phyloP scores from a whole-genome alignment of 2,329 filamentous ascomycete genomes.

The Ophiocordyceps robertsii region DNA sequence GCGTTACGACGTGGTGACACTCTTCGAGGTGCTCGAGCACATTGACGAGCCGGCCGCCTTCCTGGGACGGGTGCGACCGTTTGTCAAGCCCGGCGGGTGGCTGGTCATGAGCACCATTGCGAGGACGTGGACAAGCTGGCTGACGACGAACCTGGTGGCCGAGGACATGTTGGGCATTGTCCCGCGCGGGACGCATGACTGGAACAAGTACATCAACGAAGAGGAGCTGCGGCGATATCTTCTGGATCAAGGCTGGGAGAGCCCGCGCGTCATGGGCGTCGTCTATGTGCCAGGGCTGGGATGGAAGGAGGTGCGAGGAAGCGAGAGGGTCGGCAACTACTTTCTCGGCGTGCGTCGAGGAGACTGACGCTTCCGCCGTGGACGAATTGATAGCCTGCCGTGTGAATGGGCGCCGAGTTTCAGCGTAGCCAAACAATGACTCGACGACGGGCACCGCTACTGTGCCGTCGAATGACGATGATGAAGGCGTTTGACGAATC shows the following conservation, averaged over 20 bases:
- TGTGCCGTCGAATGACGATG: no score
- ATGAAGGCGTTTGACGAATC: no score
- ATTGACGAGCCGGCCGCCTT: conserved; percentile 66
- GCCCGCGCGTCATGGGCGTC: conserved; percentile 57
- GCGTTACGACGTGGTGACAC: conserved; percentile 65
- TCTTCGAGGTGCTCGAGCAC: conserved; percentile 95
- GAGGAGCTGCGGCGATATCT: conserved; percentile 54
- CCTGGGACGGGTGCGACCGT: conserved; percentile 54
- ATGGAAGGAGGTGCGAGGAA: conserved; percentile 71
- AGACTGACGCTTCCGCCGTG: neutral
- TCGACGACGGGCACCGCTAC: no score
- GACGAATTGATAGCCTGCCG: no score
- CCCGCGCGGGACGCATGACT: conserved; percentile 87
- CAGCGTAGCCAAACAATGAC: no score
- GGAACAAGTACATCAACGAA: conserved; percentile 89
- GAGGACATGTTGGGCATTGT: conserved; percentile 83
- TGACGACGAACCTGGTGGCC: conserved; percentile 84
- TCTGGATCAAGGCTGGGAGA: conserved; percentile 42
- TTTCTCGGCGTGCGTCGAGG: conserved; percentile 68
- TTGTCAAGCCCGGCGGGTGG: conserved; percentile 87
- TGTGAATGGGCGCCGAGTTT: no score
- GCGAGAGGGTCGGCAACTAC: conserved; percentile 86
- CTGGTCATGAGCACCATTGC: conserved; percentile 86
- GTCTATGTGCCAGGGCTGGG: conserved; percentile 83
- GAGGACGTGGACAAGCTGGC: conserved; percentile 74